A percentile compares a stretch with the other conserved stretches of the same genome.
Evolutionary conservation across 495 filamentous ascomycete genomes (phyloP).

Genomic region (Lophiostoma macrostomum): DNA sequence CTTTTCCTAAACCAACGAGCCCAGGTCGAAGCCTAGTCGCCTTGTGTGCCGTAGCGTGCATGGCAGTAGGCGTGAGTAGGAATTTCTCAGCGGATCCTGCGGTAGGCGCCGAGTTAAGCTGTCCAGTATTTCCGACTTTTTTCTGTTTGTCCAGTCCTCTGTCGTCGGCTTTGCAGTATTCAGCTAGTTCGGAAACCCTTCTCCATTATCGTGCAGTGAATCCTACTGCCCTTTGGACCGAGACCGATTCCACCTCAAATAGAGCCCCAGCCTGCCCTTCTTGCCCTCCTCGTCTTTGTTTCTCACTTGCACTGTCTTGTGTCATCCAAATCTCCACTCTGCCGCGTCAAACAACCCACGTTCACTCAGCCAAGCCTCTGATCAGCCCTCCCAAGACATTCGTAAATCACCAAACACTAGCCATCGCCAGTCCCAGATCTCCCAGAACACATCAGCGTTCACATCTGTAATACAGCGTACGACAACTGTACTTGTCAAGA

Average conservation of each 20-base stretch:
- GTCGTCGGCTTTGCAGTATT: no score
- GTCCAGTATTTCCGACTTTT: no score
- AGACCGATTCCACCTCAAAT: background rate
- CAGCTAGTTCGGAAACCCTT: no score
- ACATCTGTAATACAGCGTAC: constrained; percentile 20
- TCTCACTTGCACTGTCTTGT: constrained; percentile 14
- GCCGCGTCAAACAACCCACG: constrained; percentile 9
- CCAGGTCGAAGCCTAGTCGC: no score
- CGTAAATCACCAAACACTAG: constrained; percentile 9
- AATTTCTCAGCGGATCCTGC: no score
- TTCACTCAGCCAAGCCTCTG: constrained; percentile 20
- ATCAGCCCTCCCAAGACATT: constrained; percentile 19
- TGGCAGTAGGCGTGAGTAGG: no score
- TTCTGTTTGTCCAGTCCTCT: no score
- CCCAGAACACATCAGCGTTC: constrained; percentile 8
- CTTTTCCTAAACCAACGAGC: no score
- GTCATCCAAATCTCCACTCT: constrained; percentile 23
- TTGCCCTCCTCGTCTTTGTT: background rate
- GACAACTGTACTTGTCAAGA: constrained; percentile 8
- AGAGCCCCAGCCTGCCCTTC: background rate
- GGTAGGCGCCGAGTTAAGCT: no score
- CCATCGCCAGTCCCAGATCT: constrained; percentile 4
- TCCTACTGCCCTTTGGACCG: constrained; percentile 12
- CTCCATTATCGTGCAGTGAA: background rate
- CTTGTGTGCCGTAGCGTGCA: no score